A percentile compares a stretch with the other conserved stretches of the same genome.
phyloP scores from a whole-genome alignment of 495 filamentous ascomycete genomes.

The Trichoderma reesei region DNA sequence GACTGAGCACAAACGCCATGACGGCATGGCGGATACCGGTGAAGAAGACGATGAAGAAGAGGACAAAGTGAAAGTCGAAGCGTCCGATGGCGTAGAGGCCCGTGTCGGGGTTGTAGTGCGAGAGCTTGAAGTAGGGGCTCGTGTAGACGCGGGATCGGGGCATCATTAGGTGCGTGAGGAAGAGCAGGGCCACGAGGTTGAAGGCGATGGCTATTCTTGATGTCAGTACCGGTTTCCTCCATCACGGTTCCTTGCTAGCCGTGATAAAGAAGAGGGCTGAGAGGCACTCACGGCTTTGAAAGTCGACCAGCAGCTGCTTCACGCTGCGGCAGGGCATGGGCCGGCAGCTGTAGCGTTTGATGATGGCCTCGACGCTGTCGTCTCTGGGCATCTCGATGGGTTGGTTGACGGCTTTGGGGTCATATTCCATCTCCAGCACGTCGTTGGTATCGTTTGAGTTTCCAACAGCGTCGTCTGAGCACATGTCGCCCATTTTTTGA shows the following conservation, averaged over 20 bases:
- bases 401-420: not conserved
- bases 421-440: not conserved
- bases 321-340: not conserved
- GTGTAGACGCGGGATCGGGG: constrained; percentile 70
- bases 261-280: not conserved
- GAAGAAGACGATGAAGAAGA: constrained; percentile 71
- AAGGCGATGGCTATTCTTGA: constrained; percentile 54
- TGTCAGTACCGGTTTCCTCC: not conserved
- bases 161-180: constrained; percentile 66
- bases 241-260: not conserved
- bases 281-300: not conserved
- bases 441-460: not conserved
- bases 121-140: constrained; percentile 73
- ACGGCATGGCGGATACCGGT: constrained; percentile 71
- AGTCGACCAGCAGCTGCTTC: not conserved
- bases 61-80: constrained; percentile 71
- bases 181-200: constrained; percentile 66
- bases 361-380: not conserved
- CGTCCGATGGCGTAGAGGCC: constrained; percentile 65
- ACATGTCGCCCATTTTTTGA: no score
- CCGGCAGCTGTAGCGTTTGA: not conserved
- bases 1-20: constrained; percentile 78
- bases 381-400: not conserved
- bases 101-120: constrained; percentile 61
- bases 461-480: no score